phyloP scores from a whole-genome alignment of 2,329 filamentous ascomycete species.

The Didymella glomerata region DNA sequence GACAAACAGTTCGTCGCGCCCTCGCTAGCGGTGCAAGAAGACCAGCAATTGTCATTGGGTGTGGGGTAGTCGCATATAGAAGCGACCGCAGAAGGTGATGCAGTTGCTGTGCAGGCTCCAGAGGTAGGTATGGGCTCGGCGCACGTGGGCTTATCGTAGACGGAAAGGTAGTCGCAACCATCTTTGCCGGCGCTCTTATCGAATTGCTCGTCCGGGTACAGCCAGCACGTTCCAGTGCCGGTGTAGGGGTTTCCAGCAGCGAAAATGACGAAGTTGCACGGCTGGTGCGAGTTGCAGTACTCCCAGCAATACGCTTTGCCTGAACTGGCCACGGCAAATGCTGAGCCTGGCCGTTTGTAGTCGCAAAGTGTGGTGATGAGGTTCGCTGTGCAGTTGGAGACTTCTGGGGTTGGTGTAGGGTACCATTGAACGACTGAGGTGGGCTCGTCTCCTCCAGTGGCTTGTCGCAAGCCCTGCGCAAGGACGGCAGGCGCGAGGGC shows the following conservation, averaged over 20 bases:
- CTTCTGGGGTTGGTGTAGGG: conserved; percentile 2
- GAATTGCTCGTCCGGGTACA: conserved; percentile 4
- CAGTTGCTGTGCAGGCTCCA: conserved; percentile 3
- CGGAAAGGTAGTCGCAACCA: conserved; percentile 1
- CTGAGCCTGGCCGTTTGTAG: conserved; percentile 2
- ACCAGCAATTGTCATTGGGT: conserved; percentile 2
- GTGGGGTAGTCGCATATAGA: conserved; percentile 1
- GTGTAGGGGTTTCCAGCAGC: conserved; percentile 6
- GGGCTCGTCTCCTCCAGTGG: conserved; percentile 3
- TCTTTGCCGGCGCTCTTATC: not conserved
- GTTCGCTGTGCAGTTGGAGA: conserved; percentile 5
- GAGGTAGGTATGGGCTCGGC: conserved; percentile 4
- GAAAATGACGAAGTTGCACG: conserved; percentile 6
- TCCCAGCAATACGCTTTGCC: conserved; percentile 3
- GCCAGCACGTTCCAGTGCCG: conserved; percentile 1
- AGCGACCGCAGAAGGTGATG: conserved; percentile 1
- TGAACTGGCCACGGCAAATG: conserved; percentile 4
- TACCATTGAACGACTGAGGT: conserved; percentile 4
- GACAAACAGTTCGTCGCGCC: conserved; percentile 1
- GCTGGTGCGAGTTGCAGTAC: conserved; percentile 6
- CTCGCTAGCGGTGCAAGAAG: not conserved
- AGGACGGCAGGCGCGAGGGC: not conserved
- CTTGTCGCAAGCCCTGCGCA: conserved; percentile 7
- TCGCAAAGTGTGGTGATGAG: conserved; percentile 7
- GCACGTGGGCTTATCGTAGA: conserved; percentile 2